These are phyloP conservation scores for Exophiala bonariae DNA, from an alignment of 2,329 filamentous ascomycete genomes.

Conservation along the genomic window DNA sequence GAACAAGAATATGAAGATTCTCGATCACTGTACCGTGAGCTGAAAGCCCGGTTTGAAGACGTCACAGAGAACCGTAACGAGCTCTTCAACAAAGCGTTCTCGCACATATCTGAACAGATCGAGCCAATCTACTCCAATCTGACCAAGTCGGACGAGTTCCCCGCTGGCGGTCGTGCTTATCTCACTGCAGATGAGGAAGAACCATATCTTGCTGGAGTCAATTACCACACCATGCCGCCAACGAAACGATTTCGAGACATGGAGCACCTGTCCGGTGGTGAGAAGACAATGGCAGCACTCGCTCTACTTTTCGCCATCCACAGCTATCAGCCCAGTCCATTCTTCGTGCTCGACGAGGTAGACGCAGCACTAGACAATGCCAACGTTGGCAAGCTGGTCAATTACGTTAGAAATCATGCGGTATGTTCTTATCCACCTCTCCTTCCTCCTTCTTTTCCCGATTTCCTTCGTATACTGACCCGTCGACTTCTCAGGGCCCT, in stretches of 20 bases:
- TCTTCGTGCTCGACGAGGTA: conserved; percentile 97
- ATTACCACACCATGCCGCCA: conserved; percentile 98
- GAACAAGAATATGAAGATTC: conserved; percentile 89
- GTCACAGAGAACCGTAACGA: conserved; percentile 82
- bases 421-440: conserved; percentile 12
- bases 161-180: conserved; percentile 84
- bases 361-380: conserved; percentile 98
- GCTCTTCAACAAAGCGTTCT: conserved; percentile 92
- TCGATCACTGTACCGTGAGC: conserved; percentile 68
- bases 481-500: conserved; percentile 56
- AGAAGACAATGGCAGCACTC: conserved; percentile 97
- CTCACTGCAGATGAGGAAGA: conserved; percentile 96
- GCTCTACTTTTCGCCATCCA: conserved; percentile 97
- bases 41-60: conserved; percentile 79
- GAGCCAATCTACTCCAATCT: conserved; percentile 92
- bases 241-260: conserved; percentile 98
- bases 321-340: conserved; percentile 90
- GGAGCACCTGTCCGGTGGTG: conserved; percentile 95
- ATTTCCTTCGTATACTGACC: neutral
- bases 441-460: too few relatives aligned
- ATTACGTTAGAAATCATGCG: conserved; percentile 91
- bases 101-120: conserved; percentile 93
- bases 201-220: conserved; percentile 92
- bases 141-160: conserved; percentile 85
- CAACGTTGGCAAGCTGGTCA: conserved; percentile 93